Evolutionary conservation across 176 grass and related monocot species (phyloP), one percentile per base, ranked within the genome.

Genomic region (Cenchrus fungigraminus): DNA sequence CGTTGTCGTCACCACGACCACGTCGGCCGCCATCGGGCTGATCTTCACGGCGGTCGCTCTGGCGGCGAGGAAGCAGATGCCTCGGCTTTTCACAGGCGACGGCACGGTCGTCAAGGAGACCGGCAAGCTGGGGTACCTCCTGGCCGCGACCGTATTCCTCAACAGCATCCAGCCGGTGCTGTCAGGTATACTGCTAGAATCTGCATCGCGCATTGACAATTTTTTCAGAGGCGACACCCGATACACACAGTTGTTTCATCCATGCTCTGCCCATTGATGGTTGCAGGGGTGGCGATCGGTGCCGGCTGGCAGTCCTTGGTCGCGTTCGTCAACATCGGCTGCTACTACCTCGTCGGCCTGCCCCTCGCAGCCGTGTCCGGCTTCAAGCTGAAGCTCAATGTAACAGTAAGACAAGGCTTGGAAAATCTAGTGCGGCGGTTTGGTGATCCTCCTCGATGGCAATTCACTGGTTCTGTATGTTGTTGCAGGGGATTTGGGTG

Each of bases 81-180:
- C 89, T 32, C 79, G 84, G 40, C 67, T 96, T 50, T 93, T 96
- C 82, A 85, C 91, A 0, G 64, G 9, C 56, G 89, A 78, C 40
- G 81, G 64, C 8, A 54, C 71, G 4, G 25, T 96, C 34, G 44
- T 89, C 55, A 79, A 46, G 52, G 91, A 88, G 73, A 84, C 85
- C 15, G 80, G 89, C 4, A 93, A 86, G 17, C 20, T 97, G 65
- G 94, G 90, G 2, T 91, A 63, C 51, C 91, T 93, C 53, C 89
- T 97, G 5, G 89, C 86, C 7, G 81, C 84, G 14, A 96, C 89
- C 28, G 93, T 93, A 54, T 74, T 91, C 63, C 87, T 96, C 19
- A 93, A 91, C 81, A 93, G 94, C 84, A 89, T 96, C 82, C 94
- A 96, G 51, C 89, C 94, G 53, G 91, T 97, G 17, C 28, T 97